phyloP scores from a whole-genome alignment of 805 yeast genomes.

The Isabelozyma gotoi region DNA sequence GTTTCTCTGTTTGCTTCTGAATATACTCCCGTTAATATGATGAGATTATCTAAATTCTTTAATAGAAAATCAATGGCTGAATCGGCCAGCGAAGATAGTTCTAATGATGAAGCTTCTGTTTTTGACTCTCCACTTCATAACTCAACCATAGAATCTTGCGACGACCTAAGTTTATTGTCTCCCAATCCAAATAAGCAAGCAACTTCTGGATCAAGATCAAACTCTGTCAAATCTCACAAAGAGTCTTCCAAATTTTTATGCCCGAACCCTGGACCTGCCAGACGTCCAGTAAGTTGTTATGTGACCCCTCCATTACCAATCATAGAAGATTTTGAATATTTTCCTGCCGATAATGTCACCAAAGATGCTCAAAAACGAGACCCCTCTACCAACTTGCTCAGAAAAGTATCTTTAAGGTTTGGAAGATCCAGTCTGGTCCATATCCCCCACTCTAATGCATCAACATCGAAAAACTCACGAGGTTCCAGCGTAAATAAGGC shows the following conservation, averaged over 20 bases:
- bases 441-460: too few relatives aligned
- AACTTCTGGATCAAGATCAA: neutral
- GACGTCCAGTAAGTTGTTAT: constrained; percentile 15
- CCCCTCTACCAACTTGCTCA: neutral
- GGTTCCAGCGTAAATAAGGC: neutral
- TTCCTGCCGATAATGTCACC: neutral
- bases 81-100: constrained; percentile 1
- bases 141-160: neutral
- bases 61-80: neutral
- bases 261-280: neutral
- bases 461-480: neutral
- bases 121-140: constrained; percentile 13
- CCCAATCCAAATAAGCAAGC: neutral
- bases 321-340: neutral
- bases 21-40: neutral
- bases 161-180: neutral
- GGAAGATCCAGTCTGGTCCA: neutral
- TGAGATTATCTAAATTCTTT: neutral
- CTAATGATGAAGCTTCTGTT: constrained; percentile 9
- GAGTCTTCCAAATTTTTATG: neutral
- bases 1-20: neutral
- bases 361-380: neutral
- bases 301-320: constrained; percentile 15
- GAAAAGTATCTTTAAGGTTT: neutral
- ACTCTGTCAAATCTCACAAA: neutral